Evolutionary conservation across 106 monocot genomes (phyloP).

Genomic region (Dactylorhiza incarnata): DNA sequence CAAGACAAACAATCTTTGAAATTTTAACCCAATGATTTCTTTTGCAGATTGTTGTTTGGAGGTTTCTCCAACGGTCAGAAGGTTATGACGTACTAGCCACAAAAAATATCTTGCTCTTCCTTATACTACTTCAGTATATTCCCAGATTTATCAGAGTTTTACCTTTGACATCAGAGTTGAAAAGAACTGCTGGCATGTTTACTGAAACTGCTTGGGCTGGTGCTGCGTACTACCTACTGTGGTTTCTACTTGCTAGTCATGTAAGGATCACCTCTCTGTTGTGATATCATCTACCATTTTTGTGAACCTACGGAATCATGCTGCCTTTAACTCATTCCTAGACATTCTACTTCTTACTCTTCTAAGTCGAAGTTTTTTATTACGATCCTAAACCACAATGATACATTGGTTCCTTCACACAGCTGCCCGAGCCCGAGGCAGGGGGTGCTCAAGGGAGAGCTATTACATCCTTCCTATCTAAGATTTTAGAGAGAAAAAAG

Average conservation of each 20-base stretch:
- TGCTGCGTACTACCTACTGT: slow-evolving; percentile 86
- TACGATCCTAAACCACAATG: too few species aligned
- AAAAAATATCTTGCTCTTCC: slow-evolving; percentile 56
- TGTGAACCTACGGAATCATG: not conserved
- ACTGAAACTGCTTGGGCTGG: slow-evolving; percentile 96
- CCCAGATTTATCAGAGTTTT: slow-evolving; percentile 70
- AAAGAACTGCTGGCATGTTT: slow-evolving; percentile 89
- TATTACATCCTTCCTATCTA: too few species aligned
- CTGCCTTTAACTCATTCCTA: not conserved
- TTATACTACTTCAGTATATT: slow-evolving; percentile 73
- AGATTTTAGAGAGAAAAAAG: too few species aligned
- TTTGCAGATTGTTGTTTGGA: slow-evolving; percentile 86
- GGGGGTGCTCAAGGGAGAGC: too few species aligned
- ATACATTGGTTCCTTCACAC: too few species aligned
- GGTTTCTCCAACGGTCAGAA: slow-evolving; percentile 47
- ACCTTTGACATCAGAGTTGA: slow-evolving; percentile 79
- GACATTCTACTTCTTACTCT: not conserved
- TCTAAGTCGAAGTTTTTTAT: not conserved
- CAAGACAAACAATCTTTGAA: not conserved
- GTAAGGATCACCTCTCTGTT: slow-evolving; percentile 34
- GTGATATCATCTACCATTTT: not conserved
- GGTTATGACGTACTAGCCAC: slow-evolving; percentile 57
- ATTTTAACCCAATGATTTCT: not conserved
- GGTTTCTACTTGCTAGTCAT: slow-evolving; percentile 88
- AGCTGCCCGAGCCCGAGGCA: too few species aligned